phyloP scores from a whole-genome alignment of 352 stramenopile genomes.

The Phytophthora capsici region DNA sequence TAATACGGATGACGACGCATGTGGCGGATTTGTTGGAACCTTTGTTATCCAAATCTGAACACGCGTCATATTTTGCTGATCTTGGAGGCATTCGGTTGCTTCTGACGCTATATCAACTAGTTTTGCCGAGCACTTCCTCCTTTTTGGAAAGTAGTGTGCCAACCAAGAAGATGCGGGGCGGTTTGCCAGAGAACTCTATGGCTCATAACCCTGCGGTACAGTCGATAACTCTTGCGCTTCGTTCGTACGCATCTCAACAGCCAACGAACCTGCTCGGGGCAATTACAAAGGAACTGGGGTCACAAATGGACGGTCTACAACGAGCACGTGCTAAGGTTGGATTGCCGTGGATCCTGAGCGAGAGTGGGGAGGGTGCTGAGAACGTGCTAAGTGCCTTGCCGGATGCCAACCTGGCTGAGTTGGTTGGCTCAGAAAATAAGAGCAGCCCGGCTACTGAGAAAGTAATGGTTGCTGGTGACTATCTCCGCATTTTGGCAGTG shows the following conservation, averaged over 20 bases:
- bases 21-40: conserved; percentile 95
- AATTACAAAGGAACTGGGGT: conserved; percentile 68
- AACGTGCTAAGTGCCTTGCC: conserved; percentile 67
- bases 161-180: conserved; percentile 13
- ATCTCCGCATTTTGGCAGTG: conserved; percentile 69
- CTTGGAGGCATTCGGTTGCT: conserved; percentile 90
- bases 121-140: conserved; percentile 83
- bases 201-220: conserved; percentile 91
- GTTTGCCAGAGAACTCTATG: conserved; percentile 24
- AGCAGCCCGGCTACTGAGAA: conserved; percentile 36
- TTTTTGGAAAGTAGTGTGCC: conserved; percentile 76
- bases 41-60: conserved; percentile 94
- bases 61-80: conserved; percentile 92
- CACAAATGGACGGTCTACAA: conserved; percentile 59
- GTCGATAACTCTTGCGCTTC: conserved; percentile 88
- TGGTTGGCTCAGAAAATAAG: conserved; percentile 37
- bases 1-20: conserved; percentile 77
- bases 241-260: conserved; percentile 90
- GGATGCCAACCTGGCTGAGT: conserved; percentile 59
- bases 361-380: conserved; percentile 59
- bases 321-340: conserved; percentile 48
- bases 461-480: conserved; percentile 59
- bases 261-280: conserved; percentile 80
- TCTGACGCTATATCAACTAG: conserved; percentile 89
- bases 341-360: conserved; percentile 45